Percentiles rank a stretch among this genome's conserved stretches.
phyloP scores from a whole-genome alignment of 139 green algal genomes.

The Edaphochlamys debaryana region DNA sequence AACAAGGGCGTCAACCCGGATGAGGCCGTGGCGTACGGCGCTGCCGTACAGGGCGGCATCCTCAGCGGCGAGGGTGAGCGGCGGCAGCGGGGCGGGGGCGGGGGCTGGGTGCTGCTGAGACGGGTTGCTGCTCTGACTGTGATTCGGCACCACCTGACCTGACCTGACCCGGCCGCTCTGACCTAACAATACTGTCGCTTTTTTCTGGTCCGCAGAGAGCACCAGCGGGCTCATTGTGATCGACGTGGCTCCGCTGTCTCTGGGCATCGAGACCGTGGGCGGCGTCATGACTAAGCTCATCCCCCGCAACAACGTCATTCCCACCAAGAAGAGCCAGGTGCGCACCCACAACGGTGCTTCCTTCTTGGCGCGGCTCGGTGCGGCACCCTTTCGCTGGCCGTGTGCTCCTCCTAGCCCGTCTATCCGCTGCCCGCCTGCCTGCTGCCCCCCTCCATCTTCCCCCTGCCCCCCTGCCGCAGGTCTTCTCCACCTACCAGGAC shows the following conservation, averaged over 20 bases:
- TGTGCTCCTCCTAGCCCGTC: too few species aligned
- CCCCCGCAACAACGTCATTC: slow-evolving; percentile 89
- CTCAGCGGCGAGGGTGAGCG: slow-evolving; percentile 57
- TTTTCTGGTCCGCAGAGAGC: neutral
- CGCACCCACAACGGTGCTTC: too few species aligned
- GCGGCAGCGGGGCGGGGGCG: too few species aligned
- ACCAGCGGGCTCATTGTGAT: slow-evolving; percentile 42
- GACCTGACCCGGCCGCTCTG: too few species aligned
- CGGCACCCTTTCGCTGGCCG: too few species aligned
- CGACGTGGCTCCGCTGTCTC: slow-evolving; percentile 80
- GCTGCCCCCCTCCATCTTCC: too few species aligned
- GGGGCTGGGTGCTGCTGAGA: too few species aligned
- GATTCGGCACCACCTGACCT: too few species aligned
- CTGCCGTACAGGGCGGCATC: slow-evolving; percentile 86
- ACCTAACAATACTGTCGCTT: too few species aligned
- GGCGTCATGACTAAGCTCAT: slow-evolving; percentile 97
- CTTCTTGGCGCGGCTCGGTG: too few species aligned
- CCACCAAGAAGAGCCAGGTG: slow-evolving; percentile 94
- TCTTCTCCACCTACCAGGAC: slow-evolving; percentile 99
- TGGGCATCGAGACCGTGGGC: slow-evolving; percentile 94
- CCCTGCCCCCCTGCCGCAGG: slow-evolving; percentile 68
- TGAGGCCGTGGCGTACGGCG: slow-evolving; percentile 93
- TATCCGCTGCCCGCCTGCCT: too few species aligned
- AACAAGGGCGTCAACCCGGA: slow-evolving; percentile 97
- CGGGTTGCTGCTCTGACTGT: too few species aligned